Evolutionary conservation across 768 basidiomycete species (phyloP), one percentile per base, ranked within the genome.

Genomic region (Phlebiopsis gigantea): DNA sequence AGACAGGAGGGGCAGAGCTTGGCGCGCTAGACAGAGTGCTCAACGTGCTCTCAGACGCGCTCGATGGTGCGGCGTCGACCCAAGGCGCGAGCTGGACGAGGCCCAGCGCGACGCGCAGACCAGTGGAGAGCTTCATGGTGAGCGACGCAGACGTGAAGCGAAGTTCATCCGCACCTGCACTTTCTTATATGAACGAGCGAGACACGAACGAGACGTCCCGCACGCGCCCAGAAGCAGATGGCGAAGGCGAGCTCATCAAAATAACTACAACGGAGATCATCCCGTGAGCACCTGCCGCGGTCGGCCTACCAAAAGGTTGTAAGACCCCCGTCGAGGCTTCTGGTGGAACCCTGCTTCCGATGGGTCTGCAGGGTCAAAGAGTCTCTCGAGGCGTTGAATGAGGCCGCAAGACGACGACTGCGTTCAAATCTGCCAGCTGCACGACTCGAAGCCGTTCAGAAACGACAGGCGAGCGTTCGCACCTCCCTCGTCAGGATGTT

Each of bases 111-210:
- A 47, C 58, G 34, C 46, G 54, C 43, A 60, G 55, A 41, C 53
- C 48, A 50, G 54, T 12, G 14, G 54, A 52, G 17, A 60, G 49
- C 58, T 60, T 56, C 58, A 60, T 60, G n/a, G 42, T 60, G 58
- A 42, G 45, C 47, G 47, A 48, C 50, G 50, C 39, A 31, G 30
- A 21, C 50, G 50, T 34, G 17, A 19, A 41, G 50, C 50, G 50
- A 51, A 24, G 26, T 51, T 51, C 12, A 24, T 51, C 50, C 50
- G 50, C 50, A 51, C 50, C 50, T 51, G 19, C 31, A 41, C 50
- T 25, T 51, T 41, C 44, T 41, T 51, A 51, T 51, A 51, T 21
- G 30, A 30, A 39, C 34, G 12, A 48, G 29, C 6, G 21, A 21
- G 50, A 39, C 7, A 39, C 50, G 21, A 51, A 51, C n/a, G n/a